These are phyloP conservation scores for Malassezia furfur DNA, from an alignment of 1,284 basidiomycete genomes.

Conservation along the genomic window DNA sequence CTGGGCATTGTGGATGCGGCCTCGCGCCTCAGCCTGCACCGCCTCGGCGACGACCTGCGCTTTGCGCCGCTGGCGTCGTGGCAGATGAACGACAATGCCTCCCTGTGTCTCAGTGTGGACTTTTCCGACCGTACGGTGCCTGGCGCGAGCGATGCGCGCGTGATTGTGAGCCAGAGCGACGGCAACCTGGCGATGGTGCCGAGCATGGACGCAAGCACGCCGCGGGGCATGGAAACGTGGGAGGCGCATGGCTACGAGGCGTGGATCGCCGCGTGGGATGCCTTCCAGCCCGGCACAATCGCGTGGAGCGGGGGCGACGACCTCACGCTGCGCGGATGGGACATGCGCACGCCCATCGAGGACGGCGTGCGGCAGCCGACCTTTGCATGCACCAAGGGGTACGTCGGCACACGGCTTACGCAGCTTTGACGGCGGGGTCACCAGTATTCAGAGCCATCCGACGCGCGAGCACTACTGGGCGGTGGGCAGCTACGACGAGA, in stretches of 20 bases:
- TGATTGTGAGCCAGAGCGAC: conserved; percentile 44
- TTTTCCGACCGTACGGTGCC: conserved; percentile 26
- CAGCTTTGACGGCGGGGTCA: conserved; percentile 79
- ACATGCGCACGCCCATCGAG: conserved; percentile 51
- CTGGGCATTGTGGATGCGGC: conserved; percentile 35
- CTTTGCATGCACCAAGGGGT: conserved; percentile 60
- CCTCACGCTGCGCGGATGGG: conserved; percentile 80
- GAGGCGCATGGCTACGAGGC: conserved; percentile 85
- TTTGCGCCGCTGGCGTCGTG: conserved; percentile 18
- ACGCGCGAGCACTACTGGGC: conserved; percentile 70
- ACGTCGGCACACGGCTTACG: neutral
- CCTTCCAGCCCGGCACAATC: conserved; percentile 55
- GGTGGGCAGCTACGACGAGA: conserved; percentile 85
- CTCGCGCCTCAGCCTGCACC: conserved; percentile 23
- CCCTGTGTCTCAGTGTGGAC: conserved; percentile 44
- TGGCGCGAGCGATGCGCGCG: conserved; percentile 12
- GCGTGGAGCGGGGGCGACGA: conserved; percentile 94
- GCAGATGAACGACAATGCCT: conserved; percentile 28
- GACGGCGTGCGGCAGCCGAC: conserved; percentile 51
- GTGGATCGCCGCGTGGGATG: conserved; percentile 85
- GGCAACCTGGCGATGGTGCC: conserved; percentile 38
- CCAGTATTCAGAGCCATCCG: conserved; percentile 76
- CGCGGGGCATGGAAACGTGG: conserved; percentile 54
- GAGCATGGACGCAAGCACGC: conserved; percentile 3
- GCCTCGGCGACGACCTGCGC: conserved; percentile 2